These are phyloP conservation scores for Ceratocystiopsis sp. DNA, from an alignment of 2,329 filamentous ascomycete genomes.

Conservation along the genomic window DNA sequence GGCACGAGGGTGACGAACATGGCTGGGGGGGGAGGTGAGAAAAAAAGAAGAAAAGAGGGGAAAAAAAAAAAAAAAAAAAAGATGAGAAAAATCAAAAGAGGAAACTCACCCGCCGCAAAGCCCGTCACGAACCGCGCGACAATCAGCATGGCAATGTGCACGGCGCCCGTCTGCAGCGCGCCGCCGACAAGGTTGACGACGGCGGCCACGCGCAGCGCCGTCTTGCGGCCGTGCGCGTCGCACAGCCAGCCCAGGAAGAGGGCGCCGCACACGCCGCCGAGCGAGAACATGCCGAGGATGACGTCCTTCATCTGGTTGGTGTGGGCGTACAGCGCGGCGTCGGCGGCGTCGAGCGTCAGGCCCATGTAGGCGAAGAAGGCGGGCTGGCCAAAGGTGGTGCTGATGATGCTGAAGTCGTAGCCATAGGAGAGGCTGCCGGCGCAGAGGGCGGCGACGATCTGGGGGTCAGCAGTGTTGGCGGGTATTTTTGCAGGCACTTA, in stretches of 20 bases:
- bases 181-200: slow-evolving; percentile 2
- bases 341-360: not conserved
- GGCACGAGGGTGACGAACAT: no score
- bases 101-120: slow-evolving; percentile 3
- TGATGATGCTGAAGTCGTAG: slow-evolving; percentile 3
- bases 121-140: slow-evolving; percentile 17
- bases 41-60: slow-evolving; percentile 1
- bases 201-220: slow-evolving; percentile 1
- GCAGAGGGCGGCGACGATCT: slow-evolving; percentile 1
- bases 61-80: not conserved
- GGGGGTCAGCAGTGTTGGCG: no score
- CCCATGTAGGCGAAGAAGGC: slow-evolving; percentile 4
- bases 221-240: slow-evolving; percentile 2
- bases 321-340: not conserved
- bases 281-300: slow-evolving; percentile 4
- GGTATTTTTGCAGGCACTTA: no score
- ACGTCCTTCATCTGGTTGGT: slow-evolving; percentile 4
- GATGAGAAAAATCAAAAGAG: not conserved
- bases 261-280: slow-evolving; percentile 4
- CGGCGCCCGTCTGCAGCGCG: slow-evolving; percentile 8
- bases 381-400: slow-evolving; percentile 3
- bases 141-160: slow-evolving; percentile 9
- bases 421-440: slow-evolving; percentile 2
- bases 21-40: slow-evolving; percentile 4
- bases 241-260: slow-evolving; percentile 3